These are phyloP conservation scores for Nicotiana undulata DNA, from an alignment of 257 asterid genomes.

Conservation along the genomic window DNA sequence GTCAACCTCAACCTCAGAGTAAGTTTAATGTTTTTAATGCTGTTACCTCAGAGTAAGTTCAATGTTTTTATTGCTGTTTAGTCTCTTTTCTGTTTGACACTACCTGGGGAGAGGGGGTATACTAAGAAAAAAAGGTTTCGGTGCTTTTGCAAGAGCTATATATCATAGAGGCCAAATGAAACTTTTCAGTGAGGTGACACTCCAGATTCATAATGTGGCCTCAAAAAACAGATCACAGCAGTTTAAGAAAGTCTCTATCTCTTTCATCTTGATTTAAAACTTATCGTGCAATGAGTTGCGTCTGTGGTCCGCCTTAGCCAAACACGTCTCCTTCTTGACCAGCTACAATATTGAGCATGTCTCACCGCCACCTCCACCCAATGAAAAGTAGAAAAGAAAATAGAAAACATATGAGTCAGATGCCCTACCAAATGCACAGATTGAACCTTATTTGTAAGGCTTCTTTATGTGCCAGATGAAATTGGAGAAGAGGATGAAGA, in stretches of 20 bases:
- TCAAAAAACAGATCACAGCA: background rate
- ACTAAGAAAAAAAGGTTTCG: background rate
- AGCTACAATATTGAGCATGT: background rate
- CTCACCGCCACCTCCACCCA: background rate
- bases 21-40: conserved; percentile 17
- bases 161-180: background rate
- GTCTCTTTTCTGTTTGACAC: background rate
- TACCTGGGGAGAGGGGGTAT: background rate
- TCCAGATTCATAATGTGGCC: background rate
- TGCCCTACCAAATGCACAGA: background rate
- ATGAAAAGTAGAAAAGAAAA: background rate
- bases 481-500: conserved; percentile 54
- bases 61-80: conserved; percentile 11
- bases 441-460: background rate
- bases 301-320: background rate
- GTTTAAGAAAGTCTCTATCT: background rate
- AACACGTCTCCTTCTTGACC: background rate
- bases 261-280: background rate
- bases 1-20: conserved; percentile 23
- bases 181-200: background rate
- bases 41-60: conserved; percentile 18
- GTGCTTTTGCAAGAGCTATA: background rate
- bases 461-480: conserved; percentile 39
- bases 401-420: background rate
- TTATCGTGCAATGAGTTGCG: background rate